Conservation (phyloP, 768 basidiomycete genomes). For the Xerocomus potaroensis region DNA sequence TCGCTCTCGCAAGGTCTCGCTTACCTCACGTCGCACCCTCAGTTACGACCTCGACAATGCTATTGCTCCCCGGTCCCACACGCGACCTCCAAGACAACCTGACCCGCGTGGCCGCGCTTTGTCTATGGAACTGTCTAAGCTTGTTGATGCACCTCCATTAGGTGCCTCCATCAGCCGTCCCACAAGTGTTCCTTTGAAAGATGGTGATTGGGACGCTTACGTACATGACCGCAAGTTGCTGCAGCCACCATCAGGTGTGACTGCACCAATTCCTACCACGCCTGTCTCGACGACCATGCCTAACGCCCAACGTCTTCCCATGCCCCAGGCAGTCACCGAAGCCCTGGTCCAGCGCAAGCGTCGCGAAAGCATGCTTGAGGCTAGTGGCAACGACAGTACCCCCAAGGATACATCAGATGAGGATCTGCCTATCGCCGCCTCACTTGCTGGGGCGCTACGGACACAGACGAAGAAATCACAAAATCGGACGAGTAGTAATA, state of each 20-base stretch:
- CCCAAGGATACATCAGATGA: conserved; percentile 35
- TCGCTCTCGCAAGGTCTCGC: conserved; percentile 58
- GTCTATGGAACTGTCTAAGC: conserved; percentile 64
- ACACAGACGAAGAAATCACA: conserved; percentile 20
- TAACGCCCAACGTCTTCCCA: conserved; percentile 41
- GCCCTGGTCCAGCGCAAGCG: conserved; percentile 68
- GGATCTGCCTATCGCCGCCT: conserved; percentile 30
- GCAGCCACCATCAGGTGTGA: conserved; percentile 77
- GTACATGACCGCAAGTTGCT: conserved; percentile 80
- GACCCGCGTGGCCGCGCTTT: conserved; percentile 68
- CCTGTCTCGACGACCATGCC: conserved; percentile 35
- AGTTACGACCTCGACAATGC: conserved; percentile 60
- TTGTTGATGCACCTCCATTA: conserved; percentile 39
- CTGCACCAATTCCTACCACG: conserved; percentile 72
- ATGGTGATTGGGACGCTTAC: conserved; percentile 85
- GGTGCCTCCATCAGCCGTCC: conserved; percentile 62
- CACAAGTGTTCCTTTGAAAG: conserved; percentile 65
- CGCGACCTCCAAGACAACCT: conserved; percentile 64
- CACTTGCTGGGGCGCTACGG: conserved; percentile 10
- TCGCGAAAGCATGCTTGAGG: conserved; percentile 64
- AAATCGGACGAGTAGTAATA: conserved; percentile 14
- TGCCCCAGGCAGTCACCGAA: conserved; percentile 70
- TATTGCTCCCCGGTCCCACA: conserved; percentile 49
- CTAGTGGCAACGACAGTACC: conserved; percentile 29
- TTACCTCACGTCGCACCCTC: conserved; percentile 63